Conservation (phyloP, 1,139 yeast species). For the Tardiomyces digboiensis region DNA sequence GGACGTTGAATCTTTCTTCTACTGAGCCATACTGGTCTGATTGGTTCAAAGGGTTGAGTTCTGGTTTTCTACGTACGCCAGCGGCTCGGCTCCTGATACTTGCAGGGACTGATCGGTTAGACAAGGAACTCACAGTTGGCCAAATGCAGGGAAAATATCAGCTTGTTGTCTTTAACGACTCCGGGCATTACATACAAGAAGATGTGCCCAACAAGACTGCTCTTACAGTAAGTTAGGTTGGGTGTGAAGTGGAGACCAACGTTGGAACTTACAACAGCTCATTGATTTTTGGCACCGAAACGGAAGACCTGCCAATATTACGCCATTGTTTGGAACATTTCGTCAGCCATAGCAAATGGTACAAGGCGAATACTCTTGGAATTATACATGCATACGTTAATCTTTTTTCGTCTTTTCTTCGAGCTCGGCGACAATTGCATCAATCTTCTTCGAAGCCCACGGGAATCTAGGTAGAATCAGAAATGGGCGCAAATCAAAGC, state of each 20-base stretch:
- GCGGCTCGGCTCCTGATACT: conserved; percentile 65
- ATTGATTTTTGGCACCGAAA: conserved; percentile 47
- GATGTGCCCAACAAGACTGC: conserved; percentile 71
- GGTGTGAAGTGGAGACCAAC: background rate
- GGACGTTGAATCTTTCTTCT: conserved; percentile 54
- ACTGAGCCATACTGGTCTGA: conserved; percentile 64
- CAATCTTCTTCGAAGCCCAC: conserved; percentile 86
- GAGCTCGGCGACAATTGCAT: conserved; percentile 42
- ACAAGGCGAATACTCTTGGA: background rate
- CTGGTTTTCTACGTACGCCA: conserved; percentile 43
- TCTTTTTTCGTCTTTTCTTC: background rate
- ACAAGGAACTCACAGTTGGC: conserved; percentile 77
- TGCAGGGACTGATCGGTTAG: conserved; percentile 89
- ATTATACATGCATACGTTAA: background rate
- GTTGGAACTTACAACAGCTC: too few relatives aligned
- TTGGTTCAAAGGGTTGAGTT: conserved; percentile 79
- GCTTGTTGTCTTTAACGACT: conserved; percentile 66
- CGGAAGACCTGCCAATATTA: conserved; percentile 27
- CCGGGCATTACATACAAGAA: conserved; percentile 93
- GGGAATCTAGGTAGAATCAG: conserved; percentile 85
- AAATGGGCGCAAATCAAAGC: conserved; percentile 93
- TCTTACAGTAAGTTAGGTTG: conserved; percentile 4
- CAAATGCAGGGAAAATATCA: conserved; percentile 95
- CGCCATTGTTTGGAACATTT: conserved; percentile 19
- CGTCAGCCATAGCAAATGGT: too few relatives aligned